These are phyloP conservation scores for Euphorbia tirucalli DNA, from an alignment of 345 rosid genomes.

Conservation along the genomic window DNA sequence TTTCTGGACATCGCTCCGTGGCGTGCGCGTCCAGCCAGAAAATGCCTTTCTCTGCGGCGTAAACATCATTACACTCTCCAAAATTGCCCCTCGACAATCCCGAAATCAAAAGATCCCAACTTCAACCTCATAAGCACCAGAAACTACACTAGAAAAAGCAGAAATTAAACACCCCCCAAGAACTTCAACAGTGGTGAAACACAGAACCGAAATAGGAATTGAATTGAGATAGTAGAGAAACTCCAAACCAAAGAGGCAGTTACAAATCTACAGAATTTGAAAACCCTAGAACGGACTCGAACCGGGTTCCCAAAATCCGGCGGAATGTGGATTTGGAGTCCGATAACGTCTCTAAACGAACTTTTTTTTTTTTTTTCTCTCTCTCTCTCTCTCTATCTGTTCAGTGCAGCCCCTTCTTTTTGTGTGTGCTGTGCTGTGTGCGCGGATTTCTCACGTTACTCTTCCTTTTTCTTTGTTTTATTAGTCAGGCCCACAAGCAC, in stretches of 20 bases:
- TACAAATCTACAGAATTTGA: constrained; percentile 11
- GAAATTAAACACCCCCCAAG: background rate
- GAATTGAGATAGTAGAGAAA: background rate
- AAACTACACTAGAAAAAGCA: constrained; percentile 6
- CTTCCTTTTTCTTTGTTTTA: constrained; percentile 14
- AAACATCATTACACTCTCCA: constrained; percentile 46
- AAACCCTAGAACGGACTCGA: constrained; percentile 66
- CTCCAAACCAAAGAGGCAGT: background rate
- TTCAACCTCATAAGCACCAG: constrained; percentile 19
- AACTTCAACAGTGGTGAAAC: background rate
- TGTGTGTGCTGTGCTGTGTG: constrained; percentile 11
- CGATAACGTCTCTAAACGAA: constrained; percentile 78
- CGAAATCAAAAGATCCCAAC: constrained; percentile 29
- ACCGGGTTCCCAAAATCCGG: constrained; percentile 62
- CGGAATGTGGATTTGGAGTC: constrained; percentile 60
- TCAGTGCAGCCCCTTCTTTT: constrained; percentile 29
- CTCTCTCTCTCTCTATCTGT: constrained; percentile 29
- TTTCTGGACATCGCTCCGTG: constrained; percentile 34
- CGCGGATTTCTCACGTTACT: constrained; percentile 52
- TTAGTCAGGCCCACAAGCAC: constrained; percentile 26
- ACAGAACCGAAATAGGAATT: background rate
- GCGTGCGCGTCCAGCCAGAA: constrained; percentile 69
- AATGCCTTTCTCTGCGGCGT: constrained; percentile 75
- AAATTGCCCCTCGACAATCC: constrained; percentile 20
- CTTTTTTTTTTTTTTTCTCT: constrained; percentile 28